Conservation (phyloP, 805 yeast species). For the Wickerhamiella lipophila region DNA sequence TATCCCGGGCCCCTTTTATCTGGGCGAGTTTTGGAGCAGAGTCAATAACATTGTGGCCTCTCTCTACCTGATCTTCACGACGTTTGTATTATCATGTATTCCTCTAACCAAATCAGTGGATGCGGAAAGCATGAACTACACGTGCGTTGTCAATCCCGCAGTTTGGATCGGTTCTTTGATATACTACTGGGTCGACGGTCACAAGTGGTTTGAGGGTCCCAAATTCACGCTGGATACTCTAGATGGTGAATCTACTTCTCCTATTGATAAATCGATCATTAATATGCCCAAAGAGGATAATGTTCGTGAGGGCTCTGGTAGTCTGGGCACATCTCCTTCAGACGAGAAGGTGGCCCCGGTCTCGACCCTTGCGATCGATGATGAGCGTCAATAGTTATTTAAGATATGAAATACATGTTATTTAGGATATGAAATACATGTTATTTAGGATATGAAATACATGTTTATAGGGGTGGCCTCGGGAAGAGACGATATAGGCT, state of each 20-base stretch:
- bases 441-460: too few relatives aligned
- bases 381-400: neutral
- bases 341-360: neutral
- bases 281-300: constrained; percentile 4
- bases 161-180: constrained; percentile 42
- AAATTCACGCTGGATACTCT: constrained; percentile 17
- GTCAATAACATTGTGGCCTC: constrained; percentile 30
- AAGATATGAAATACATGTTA: too few relatives aligned
- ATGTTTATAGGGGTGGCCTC: too few relatives aligned
- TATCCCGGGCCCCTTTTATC: constrained; percentile 52
- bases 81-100: constrained; percentile 44
- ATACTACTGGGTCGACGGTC: constrained; percentile 41
- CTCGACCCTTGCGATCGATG: neutral
- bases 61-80: constrained; percentile 30
- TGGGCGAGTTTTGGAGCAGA: constrained; percentile 40
- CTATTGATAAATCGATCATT: constrained; percentile 10
- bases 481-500: too few relatives aligned
- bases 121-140: constrained; percentile 49
- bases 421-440: too few relatives aligned
- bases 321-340: neutral
- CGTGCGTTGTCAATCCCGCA: constrained; percentile 50
- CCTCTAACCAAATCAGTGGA: constrained; percentile 35
- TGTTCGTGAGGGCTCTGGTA: neutral
- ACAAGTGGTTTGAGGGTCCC: constrained; percentile 48
- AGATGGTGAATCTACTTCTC: neutral